phyloP scores from a whole-genome alignment of 2,329 filamentous ascomycete species.

The Fusarium poae region DNA sequence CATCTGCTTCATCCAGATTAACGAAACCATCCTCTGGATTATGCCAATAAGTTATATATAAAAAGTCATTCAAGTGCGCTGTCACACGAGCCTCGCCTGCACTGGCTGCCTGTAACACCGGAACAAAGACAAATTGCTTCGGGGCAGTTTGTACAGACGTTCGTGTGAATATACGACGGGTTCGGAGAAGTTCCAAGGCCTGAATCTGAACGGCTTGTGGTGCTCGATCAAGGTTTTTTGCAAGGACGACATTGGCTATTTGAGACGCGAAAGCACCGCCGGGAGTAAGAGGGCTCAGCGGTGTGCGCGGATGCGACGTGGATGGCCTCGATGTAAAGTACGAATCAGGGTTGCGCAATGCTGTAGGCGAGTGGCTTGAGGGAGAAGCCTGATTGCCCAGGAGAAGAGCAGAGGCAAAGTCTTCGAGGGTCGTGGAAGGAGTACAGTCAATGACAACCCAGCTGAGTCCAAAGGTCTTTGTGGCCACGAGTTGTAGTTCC shows the following conservation, averaged over 20 bases:
- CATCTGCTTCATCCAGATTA: slow-evolving; percentile 75
- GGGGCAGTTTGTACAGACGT: slow-evolving; percentile 80
- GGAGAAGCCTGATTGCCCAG: slow-evolving; percentile 49
- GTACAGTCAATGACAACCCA: slow-evolving; percentile 80
- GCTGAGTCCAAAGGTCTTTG: slow-evolving; percentile 78
- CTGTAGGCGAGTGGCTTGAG: slow-evolving; percentile 46
- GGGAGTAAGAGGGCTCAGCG: slow-evolving; percentile 50
- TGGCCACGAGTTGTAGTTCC: slow-evolving; percentile 79
- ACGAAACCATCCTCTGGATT: slow-evolving; percentile 77
- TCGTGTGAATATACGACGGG: slow-evolving; percentile 80
- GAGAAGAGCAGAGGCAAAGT: slow-evolving; percentile 81
- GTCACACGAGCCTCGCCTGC: slow-evolving; percentile 65
- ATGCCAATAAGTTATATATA: slow-evolving; percentile 91
- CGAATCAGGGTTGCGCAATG: slow-evolving; percentile 48
- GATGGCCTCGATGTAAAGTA: slow-evolving; percentile 50
- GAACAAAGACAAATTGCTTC: slow-evolving; percentile 82
- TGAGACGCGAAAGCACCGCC: slow-evolving; percentile 50
- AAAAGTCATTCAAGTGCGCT: slow-evolving; percentile 79
- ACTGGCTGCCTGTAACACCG: slow-evolving; percentile 69
- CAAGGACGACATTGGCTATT: slow-evolving; percentile 87
- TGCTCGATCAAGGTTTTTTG: slow-evolving; percentile 81
- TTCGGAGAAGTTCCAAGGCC: slow-evolving; percentile 80
- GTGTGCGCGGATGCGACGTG: slow-evolving; percentile 41
- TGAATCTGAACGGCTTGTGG: slow-evolving; percentile 86
- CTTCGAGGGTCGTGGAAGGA: slow-evolving; percentile 79